Evolutionary conservation across 139 green algal genomes (phyloP).

Genomic region (Astrephomene gubernaculifera): DNA sequence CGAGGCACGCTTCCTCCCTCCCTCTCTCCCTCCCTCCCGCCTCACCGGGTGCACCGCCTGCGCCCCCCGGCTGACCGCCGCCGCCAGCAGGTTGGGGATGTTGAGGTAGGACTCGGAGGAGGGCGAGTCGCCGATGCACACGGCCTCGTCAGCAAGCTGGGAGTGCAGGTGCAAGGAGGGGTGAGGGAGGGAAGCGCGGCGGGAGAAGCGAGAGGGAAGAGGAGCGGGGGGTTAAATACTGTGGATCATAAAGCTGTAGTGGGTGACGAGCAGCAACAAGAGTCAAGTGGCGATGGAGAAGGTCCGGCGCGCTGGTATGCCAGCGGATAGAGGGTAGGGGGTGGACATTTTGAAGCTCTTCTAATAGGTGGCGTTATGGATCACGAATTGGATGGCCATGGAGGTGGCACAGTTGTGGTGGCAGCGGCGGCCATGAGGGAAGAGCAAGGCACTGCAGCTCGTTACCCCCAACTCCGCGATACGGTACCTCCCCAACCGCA

Average conservation of each 20-base stretch:
- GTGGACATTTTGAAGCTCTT: too few relatives aligned
- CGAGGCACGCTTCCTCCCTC: neutral
- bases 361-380: too few relatives aligned
- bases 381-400: too few relatives aligned
- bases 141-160: conserved; percentile 93
- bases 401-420: too few relatives aligned
- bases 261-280: too few relatives aligned
- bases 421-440: too few relatives aligned
- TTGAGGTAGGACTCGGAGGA: conserved; percentile 93
- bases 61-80: conserved; percentile 86
- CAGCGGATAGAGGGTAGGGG: too few relatives aligned
- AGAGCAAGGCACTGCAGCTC: too few relatives aligned
- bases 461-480: neutral
- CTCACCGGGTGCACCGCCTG: conserved; percentile 94
- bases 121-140: conserved; percentile 93
- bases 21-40: neutral
- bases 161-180: neutral
- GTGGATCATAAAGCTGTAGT: too few relatives aligned
- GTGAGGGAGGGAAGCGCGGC: neutral
- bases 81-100: conserved; percentile 94
- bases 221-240: neutral
- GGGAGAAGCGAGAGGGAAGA: neutral
- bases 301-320: too few relatives aligned
- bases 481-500: neutral
- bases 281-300: too few relatives aligned